Base-by-base conservation (phyloP, 139 green algal genomes). In the Mesotaenium endlicherianum region DNA sequence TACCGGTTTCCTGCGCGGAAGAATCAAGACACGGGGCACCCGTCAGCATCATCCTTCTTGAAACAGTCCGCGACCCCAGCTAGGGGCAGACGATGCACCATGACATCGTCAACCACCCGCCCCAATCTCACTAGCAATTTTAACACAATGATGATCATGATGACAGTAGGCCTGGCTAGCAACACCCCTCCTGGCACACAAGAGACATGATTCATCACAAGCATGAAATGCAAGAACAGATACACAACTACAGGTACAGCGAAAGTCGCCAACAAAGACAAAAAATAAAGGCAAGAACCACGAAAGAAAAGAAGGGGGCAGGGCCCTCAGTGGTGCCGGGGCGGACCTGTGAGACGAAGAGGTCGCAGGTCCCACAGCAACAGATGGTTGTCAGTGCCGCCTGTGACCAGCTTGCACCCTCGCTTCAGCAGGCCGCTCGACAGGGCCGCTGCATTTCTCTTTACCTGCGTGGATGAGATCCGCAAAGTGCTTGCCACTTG, bases 331-430 rank as follows among this genome's bases (percentile, higher is more conserved):
- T 6, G 11, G 8, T 72, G 41, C 8, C 6, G 11, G 17, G 2
- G 43, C 81, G n/a, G 50, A 85, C 82, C 94, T n/a, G 92, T 96
- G 40, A 97, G 60, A 40, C 91, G 91, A 78, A 93, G 88, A n/a
- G 89, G 90, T 42, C 94, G 91, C 64, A 97, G 82, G 88, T 97
- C 93, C 94, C 94, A 97, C 42, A 97, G 90, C 68, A 97, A 81
- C 49, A 97, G 86, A 77, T 97, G 94, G 92, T 97, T 97, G 69
- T 96, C 93, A 20, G 94, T 97, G 74, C 94, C 94, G 36, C 85
- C 90, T 1, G 94, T 97, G 34, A 95, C 93, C 55, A 97, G 86
- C 71, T 90, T 91, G 89, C 95, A 97, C 20, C 93, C 93, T 4
- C 83, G 86, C 40, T 81, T 57, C 47, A 90, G 90, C 36, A 97